phyloP scores from a whole-genome alignment of 2,329 filamentous ascomycete species.

The Xylariaceae sp. region DNA sequence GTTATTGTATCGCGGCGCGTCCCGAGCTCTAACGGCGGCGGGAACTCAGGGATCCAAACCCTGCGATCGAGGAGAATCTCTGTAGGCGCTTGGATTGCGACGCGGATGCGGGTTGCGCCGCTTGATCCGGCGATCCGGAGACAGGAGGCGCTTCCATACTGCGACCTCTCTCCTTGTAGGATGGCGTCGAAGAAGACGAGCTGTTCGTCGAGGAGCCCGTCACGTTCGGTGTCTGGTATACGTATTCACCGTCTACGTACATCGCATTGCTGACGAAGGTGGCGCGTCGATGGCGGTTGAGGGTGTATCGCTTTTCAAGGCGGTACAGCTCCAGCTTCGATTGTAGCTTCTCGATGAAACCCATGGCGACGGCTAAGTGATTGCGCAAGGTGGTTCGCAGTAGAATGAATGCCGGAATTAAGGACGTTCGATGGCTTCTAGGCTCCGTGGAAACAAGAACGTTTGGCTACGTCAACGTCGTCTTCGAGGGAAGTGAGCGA shows the following conservation, averaged over 20 bases:
- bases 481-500: neutral
- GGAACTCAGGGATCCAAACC: slow-evolving; percentile 40
- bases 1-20: slow-evolving; percentile 6
- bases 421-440: neutral
- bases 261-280: slow-evolving; percentile 84
- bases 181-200: slow-evolving; percentile 22
- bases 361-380: slow-evolving; percentile 27
- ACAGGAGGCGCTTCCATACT: slow-evolving; percentile 29
- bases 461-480: neutral
- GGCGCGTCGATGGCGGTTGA: slow-evolving; percentile 76
- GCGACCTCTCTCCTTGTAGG: slow-evolving; percentile 22
- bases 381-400: neutral
- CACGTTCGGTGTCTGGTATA: slow-evolving; percentile 63
- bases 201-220: slow-evolving; percentile 48
- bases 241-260: slow-evolving; percentile 94
- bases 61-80: slow-evolving; percentile 52
- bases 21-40: slow-evolving; percentile 9
- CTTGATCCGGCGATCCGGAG: slow-evolving; percentile 21
- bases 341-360: slow-evolving; percentile 55
- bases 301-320: slow-evolving; percentile 91
- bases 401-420: neutral
- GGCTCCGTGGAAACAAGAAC: neutral
- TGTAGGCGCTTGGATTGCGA: slow-evolving; percentile 43
- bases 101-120: slow-evolving; percentile 32
- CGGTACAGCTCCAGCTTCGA: slow-evolving; percentile 84